A percentile compares a stretch with the other conserved stretches of the same genome.
Evolutionary conservation across 306 rosid genomes (phyloP).

Genomic region (Comarum palustre): DNA sequence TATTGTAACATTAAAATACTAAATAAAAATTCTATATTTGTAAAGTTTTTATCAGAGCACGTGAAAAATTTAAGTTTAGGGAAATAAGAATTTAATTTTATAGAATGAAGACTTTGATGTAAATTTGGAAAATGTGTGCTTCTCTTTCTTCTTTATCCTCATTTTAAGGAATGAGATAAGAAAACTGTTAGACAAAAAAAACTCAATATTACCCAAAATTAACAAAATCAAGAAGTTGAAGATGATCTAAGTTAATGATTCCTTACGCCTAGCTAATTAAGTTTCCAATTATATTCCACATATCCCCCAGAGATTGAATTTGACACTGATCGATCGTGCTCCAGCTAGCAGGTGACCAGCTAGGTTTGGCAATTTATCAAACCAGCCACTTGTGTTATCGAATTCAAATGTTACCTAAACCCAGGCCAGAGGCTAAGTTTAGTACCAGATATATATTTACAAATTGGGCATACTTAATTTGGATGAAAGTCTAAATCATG

Average conservation of each 20-base stretch:
- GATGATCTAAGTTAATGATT: slow-evolving; percentile 7
- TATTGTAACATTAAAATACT: too few relatives aligned
- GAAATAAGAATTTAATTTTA: too few relatives aligned
- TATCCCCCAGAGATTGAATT: neutral
- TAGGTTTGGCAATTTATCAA: neutral
- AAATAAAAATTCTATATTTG: too few relatives aligned
- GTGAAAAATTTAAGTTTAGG: too few relatives aligned
- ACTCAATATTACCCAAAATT: too few relatives aligned
- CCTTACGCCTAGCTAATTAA: slow-evolving; percentile 8
- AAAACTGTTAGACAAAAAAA: too few relatives aligned
- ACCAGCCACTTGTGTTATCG: slow-evolving; percentile 9
- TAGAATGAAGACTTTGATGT: too few relatives aligned
- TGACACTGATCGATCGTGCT: slow-evolving; percentile 12
- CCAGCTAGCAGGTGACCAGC: slow-evolving; percentile 14
- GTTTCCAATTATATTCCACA: neutral
- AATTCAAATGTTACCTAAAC: neutral
- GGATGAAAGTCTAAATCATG: neutral
- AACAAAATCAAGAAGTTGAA: too few relatives aligned
- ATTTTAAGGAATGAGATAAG: too few relatives aligned
- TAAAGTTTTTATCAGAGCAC: too few relatives aligned
- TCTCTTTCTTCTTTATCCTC: too few relatives aligned
- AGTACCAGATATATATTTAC: neutral
- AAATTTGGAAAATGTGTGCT: too few relatives aligned
- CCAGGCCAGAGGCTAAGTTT: neutral
- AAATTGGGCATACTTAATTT: neutral